Evolutionary conservation across 495 filamentous ascomycete species (phyloP), one percentile per base, ranked within the genome.

Genomic region (Wilcoxina mikolae): DNA sequence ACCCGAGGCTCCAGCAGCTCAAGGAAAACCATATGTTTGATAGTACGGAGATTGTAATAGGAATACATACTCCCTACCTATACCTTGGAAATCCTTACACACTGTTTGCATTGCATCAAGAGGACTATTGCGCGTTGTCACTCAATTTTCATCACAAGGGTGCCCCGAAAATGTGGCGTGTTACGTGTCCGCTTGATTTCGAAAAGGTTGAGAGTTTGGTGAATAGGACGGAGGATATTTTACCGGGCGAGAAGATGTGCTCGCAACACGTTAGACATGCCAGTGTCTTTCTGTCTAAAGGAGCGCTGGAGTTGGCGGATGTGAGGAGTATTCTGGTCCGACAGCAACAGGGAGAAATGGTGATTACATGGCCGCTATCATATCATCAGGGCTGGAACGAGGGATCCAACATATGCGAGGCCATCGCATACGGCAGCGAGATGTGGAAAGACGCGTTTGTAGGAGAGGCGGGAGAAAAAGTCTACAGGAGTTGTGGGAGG

Each of bases 311-410:
- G 10, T 20, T 22, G 5, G 56, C 35, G 9, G 63, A 59, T n/a
- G 54, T 58, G 4, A 53, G 54, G 12, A 59, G 52, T 43, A 65
- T 54, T 3, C 56, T 56, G 17, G 58, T 66, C n/a, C 51, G 56
- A 17, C 63, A 66, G 42, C 33, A 49, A 17, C 51, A 57, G 20
- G 63, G 63, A 15, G 63, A 66, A 18, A 48, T 65, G 18, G 57
- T 65, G 3, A 46, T 65, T 51, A 65, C 62, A 3, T 65, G 62
- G 62, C 62, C 62, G 23, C 27, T 65, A 10, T 64, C 62, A 4
- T 65, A 65, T 23, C 62, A 65, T 43, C 51, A 65, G 26, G 62
- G 62, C 2, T 65, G 64, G 50, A 65, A 65, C 29, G 62, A 65
- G 31, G 62, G 62, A 10, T 4, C 60, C 9, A 65, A 65, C 52